Evolutionary conservation across 352 stramenopile species (phyloP), one percentile per base, ranked within the genome.

Genomic region (Globisporangium polare): DNA sequence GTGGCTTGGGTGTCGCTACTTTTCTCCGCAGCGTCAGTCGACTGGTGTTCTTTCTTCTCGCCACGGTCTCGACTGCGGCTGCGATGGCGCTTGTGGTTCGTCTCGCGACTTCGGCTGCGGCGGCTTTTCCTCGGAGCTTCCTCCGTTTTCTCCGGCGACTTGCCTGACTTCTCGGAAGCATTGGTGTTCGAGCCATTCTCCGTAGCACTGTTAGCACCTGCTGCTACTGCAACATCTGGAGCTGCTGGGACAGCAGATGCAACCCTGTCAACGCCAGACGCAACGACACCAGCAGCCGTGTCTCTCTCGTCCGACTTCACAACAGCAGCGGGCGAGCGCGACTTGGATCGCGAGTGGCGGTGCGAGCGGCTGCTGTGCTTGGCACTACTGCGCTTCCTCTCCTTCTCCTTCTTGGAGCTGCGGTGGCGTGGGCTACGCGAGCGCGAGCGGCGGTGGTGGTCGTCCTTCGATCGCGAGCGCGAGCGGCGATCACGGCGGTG

Each of bases 21-120:
- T 56, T 12, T 42, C 29, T 27, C n/a, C 3, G 29, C 1, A 0
- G 15, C n/a, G 43, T 56, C 50, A 58, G 5, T 33, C n/a, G n/a
- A n/a, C 8, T 33, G 29, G 4, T 33, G 29, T 1, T 39, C 27
- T 26, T 31, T 63, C 31, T 63, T 69, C 33, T 61, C 47, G 9
- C 55, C 63, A 4, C 66, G 68, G 62, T 71, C 71, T 47, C 71
- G 69, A 45, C 72, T 65, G 24, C 62, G 64, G 18, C 62, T 66
- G n/a, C 73, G 66, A 47, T 52, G 64, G 17, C 60, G 49, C 22
- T 63, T 67, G n/a, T 20, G 24, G 18, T 64, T 62, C 3, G 29
- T 31, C 7, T 71, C 47, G 10, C 71, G 69, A 12, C 53, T 54
- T 41, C 69, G 60, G 18, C 56, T 72, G 24, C 68, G 64, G 5